Percentiles rank a stretch among this genome's conserved stretches.
Evolutionary conservation across 805 yeast genomes (phyloP).

Genomic region (Torulaspora quercuum): DNA sequence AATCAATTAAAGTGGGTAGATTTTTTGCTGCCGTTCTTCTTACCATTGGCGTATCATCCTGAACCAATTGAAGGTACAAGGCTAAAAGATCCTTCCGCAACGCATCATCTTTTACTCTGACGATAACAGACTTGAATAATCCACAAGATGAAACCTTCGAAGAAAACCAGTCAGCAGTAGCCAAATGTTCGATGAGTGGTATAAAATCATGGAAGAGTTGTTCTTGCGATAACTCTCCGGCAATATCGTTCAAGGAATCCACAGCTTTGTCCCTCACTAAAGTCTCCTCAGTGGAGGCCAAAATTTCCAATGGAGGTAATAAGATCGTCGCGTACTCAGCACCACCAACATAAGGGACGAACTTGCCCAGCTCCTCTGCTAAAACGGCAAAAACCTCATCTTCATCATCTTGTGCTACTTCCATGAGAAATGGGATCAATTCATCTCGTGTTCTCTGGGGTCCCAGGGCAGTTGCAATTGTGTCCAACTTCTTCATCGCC

Average conservation of each 20-base stretch:
- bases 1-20: slow-evolving; percentile 69
- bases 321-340: slow-evolving; percentile 54
- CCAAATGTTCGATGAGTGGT: slow-evolving; percentile 71
- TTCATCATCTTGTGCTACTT: slow-evolving; percentile 91
- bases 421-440: slow-evolving; percentile 81
- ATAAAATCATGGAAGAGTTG: slow-evolving; percentile 67
- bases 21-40: slow-evolving; percentile 89
- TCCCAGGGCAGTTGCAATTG: slow-evolving; percentile 92
- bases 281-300: slow-evolving; percentile 94
- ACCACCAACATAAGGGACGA: slow-evolving; percentile 90
- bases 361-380: slow-evolving; percentile 84
- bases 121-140: slow-evolving; percentile 66
- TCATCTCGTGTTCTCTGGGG: slow-evolving; percentile 89
- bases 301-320: slow-evolving; percentile 67
- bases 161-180: slow-evolving; percentile 93
- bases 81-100: slow-evolving; percentile 60
- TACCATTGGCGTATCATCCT: slow-evolving; percentile 97
- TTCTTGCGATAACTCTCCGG: slow-evolving; percentile 55
- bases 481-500: slow-evolving; percentile 91
- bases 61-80: slow-evolving; percentile 64
- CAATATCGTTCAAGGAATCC: slow-evolving; percentile 70
- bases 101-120: slow-evolving; percentile 49
- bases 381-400: slow-evolving; percentile 95
- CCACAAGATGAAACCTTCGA: slow-evolving; percentile 90
- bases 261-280: slow-evolving; percentile 93